Percentiles rank a stretch among this genome's conserved stretches.
These are phyloP conservation scores for Gaultheria prostrata DNA, from an alignment of 148 eudicot genomes.

Conservation along the genomic window DNA sequence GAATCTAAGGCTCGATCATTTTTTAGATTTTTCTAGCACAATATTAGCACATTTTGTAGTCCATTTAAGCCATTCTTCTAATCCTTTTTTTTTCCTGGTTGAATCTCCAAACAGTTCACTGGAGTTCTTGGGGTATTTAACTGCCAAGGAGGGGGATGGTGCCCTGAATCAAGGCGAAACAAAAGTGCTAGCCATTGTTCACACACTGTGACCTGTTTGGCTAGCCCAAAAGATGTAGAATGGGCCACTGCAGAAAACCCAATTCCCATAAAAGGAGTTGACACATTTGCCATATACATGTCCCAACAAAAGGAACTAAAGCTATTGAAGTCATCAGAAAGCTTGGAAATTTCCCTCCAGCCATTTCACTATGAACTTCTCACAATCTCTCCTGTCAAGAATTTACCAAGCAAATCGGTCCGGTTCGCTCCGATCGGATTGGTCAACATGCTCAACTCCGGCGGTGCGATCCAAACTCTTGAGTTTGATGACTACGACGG, in stretches of 20 bases:
- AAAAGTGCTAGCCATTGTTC: constrained; percentile 12
- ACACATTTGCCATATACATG: constrained; percentile 18
- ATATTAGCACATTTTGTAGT: not conserved
- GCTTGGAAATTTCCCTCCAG: constrained; percentile 3
- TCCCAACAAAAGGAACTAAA: not conserved
- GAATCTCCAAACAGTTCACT: constrained; percentile 11
- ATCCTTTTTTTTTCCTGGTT: not conserved
- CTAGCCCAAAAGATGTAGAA: constrained; percentile 16
- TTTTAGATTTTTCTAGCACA: too few species aligned
- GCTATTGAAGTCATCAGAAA: constrained; percentile 16
- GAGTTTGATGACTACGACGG: not conserved
- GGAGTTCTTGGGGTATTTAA: constrained; percentile 24
- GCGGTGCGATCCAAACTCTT: constrained; percentile 31
- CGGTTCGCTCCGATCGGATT: constrained; percentile 32
- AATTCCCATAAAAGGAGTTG: constrained; percentile 13
- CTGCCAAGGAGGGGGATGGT: constrained; percentile 30
- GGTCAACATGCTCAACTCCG: constrained; percentile 45
- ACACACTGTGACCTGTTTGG: constrained; percentile 11
- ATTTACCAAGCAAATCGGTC: not conserved
- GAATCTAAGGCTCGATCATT: too few species aligned
- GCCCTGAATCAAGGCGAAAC: constrained; percentile 13
- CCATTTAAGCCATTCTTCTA: not conserved
- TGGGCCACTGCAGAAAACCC: constrained; percentile 16
- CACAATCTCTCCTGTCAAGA: constrained; percentile 14
- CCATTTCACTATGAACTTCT: constrained; percentile 22